Evolutionary conservation across 163 green algal genomes (phyloP).

Genomic region (Coccomyxa subellipsoidea): DNA sequence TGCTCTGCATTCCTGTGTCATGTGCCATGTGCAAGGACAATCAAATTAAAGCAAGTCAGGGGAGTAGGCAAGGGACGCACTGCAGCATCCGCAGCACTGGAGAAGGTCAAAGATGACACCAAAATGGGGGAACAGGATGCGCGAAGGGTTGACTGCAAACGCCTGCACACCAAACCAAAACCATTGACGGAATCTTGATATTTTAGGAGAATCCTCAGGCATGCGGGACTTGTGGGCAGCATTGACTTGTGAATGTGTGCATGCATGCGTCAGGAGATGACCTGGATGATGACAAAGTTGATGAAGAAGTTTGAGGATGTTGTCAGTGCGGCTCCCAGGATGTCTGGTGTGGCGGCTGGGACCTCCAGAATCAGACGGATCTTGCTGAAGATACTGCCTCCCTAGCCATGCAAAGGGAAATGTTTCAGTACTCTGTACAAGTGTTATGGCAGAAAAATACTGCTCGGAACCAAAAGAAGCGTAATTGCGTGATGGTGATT

Average conservation of each 20-base stretch:
- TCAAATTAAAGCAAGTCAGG: no score
- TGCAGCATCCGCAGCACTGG: slow-evolving; percentile 34
- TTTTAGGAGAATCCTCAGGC: no score
- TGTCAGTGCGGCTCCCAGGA: slow-evolving; percentile 58
- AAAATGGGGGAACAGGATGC: slow-evolving; percentile 56
- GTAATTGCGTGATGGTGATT: no score
- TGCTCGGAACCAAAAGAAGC: background rate
- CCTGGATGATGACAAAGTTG: slow-evolving; percentile 61
- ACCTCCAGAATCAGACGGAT: background rate
- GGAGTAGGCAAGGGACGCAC: slow-evolving; percentile 10
- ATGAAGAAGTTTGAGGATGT: slow-evolving; percentile 91
- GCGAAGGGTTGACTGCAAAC: slow-evolving; percentile 57
- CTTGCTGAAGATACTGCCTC: slow-evolving; percentile 1
- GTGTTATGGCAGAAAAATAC: background rate
- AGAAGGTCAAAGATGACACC: slow-evolving; percentile 42
- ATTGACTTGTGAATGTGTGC: background rate
- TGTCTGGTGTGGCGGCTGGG: background rate
- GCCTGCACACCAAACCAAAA: slow-evolving; percentile 13
- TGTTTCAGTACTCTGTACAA: background rate
- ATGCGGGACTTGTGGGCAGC: background rate
- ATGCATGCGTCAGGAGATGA: background rate
- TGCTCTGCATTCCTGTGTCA: no score
- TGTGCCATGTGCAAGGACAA: no score
- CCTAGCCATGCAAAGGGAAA: background rate
- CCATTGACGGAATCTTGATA: no score